phyloP scores from a whole-genome alignment of 1,284 basidiomycete genomes.

The Marasmius fiardii region DNA sequence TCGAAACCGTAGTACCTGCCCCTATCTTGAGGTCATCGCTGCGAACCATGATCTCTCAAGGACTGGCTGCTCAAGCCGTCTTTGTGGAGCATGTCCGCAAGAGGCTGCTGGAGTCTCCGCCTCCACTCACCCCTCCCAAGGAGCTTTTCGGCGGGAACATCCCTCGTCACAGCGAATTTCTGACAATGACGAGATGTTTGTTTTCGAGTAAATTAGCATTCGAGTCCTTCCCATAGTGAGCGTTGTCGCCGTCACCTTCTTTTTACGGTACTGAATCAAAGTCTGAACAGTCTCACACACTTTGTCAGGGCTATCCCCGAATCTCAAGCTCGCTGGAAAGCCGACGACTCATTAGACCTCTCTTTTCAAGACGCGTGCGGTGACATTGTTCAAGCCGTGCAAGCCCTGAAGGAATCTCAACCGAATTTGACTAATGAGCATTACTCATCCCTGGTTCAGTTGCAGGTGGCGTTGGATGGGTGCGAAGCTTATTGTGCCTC shows the following conservation, averaged over 20 bases:
- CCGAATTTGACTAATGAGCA: slow-evolving; percentile 11
- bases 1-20: slow-evolving; percentile 12
- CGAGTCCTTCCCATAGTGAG: slow-evolving; percentile 19
- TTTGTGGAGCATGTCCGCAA: slow-evolving; percentile 18
- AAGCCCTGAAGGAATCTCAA: slow-evolving; percentile 18
- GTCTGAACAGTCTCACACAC: slow-evolving; percentile 12
- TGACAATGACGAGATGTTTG: slow-evolving; percentile 14
- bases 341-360: slow-evolving; percentile 9
- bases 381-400: slow-evolving; percentile 19
- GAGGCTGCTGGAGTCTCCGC: slow-evolving; percentile 11
- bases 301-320: slow-evolving; percentile 12
- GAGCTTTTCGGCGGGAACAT: slow-evolving; percentile 12
- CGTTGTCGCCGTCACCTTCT: neutral
- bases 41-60: slow-evolving; percentile 15
- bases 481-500: slow-evolving; percentile 14
- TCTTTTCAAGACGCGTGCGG: slow-evolving; percentile 13
- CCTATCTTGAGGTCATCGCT: slow-evolving; percentile 16
- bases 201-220: slow-evolving; percentile 18
- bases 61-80: slow-evolving; percentile 11
- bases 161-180: slow-evolving; percentile 9
- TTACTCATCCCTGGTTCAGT: slow-evolving; percentile 7
- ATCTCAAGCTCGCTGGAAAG: slow-evolving; percentile 9
- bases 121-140: slow-evolving; percentile 5
- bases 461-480: slow-evolving; percentile 5
- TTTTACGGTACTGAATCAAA: neutral